Evolutionary conservation across 257 asterid genomes (phyloP), one percentile per base, ranked within the genome.

Genomic region (Plantago ovata): DNA sequence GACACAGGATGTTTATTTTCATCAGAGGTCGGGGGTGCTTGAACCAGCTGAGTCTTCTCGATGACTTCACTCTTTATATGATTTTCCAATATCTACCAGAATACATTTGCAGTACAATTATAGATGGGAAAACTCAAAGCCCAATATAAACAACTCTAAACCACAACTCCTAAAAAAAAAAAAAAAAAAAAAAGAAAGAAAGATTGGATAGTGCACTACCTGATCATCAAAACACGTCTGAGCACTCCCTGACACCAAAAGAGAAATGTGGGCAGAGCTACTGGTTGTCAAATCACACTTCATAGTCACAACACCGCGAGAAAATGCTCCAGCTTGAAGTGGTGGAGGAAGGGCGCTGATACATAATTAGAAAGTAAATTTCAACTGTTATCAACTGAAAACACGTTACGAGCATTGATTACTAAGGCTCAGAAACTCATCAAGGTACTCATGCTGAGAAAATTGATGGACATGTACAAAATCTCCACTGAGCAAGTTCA

Each of bases 321-420:
- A 89, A 79, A 93, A 81, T 54, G 87, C 75, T 66, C 83, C 95
- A 52, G 95, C 97, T 79, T 93, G 94, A 71, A 93, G 97, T 24
- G 97, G 99, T 54, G 99, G 99, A 64, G 99, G 99, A 62, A 89
- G 84, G 24, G 99, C 95, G 41, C 97, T 93, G 85, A 51, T 82
- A 38, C 45, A 69, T 8, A 54, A 16, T 3, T 67, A 51, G 3
- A 23, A 12, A 38, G 49, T 1, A 11, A 21, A 21, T 51, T 38
- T 63, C 71, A 65, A 56, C 33, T 46, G 50, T 52, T 38, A 33
- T 36, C 15, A 20, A 50, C 14, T 38, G 20, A 16, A 0, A 21
- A 28, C 7, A 28, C 36, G 7, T 28, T 8, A 28, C 1, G 7
- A 28, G 36, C 36, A 28, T 28, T 28, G 36, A 28, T 28, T 28